phyloP scores from a whole-genome alignment of 179 eudicot genomes.

The Vitellaria paradoxa region DNA sequence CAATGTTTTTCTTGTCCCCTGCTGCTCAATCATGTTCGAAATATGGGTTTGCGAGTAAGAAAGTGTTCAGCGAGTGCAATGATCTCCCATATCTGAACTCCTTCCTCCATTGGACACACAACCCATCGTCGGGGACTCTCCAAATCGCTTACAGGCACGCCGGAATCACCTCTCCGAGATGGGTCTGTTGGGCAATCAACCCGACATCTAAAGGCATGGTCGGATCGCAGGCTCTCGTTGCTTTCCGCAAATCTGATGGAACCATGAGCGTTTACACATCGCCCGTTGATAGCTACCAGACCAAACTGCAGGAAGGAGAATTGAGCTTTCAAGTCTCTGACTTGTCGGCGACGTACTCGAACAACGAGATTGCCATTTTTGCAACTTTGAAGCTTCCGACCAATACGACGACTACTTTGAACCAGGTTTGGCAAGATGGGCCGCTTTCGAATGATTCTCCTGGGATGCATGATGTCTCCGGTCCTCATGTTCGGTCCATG shows the following conservation, averaged over 20 bases:
- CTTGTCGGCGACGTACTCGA: slow-evolving; percentile 35
- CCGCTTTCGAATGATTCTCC: slow-evolving; percentile 44
- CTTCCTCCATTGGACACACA: slow-evolving; percentile 62
- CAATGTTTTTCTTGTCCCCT: slow-evolving; percentile 28
- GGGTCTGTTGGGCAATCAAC: slow-evolving; percentile 85
- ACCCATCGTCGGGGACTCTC: slow-evolving; percentile 33
- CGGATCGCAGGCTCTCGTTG: slow-evolving; percentile 72
- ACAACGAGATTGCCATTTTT: slow-evolving; percentile 49
- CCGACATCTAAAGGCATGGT: slow-evolving; percentile 50
- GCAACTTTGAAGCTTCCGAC: slow-evolving; percentile 52
- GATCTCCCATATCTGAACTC: slow-evolving; percentile 61
- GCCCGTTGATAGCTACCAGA: slow-evolving; percentile 39
- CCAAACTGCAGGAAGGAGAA: slow-evolving; percentile 28
- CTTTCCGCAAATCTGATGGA: slow-evolving; percentile 50
- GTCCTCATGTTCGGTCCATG: slow-evolving; percentile 45
- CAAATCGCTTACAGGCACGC: slow-evolving; percentile 64
- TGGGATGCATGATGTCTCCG: slow-evolving; percentile 33
- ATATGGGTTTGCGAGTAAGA: slow-evolving; percentile 37
- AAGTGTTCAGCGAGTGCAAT: slow-evolving; percentile 38
- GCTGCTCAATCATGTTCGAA: slow-evolving; percentile 29
- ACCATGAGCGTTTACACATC: slow-evolving; percentile 60
- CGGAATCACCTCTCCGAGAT: slow-evolving; percentile 27
- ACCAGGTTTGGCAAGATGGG: slow-evolving; percentile 88
- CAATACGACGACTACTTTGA: slow-evolving; percentile 35
- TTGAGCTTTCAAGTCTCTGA: slow-evolving; percentile 53